phyloP scores from a whole-genome alignment of 2,329 filamentous ascomycete genomes.

The Falciphora oryzae region DNA sequence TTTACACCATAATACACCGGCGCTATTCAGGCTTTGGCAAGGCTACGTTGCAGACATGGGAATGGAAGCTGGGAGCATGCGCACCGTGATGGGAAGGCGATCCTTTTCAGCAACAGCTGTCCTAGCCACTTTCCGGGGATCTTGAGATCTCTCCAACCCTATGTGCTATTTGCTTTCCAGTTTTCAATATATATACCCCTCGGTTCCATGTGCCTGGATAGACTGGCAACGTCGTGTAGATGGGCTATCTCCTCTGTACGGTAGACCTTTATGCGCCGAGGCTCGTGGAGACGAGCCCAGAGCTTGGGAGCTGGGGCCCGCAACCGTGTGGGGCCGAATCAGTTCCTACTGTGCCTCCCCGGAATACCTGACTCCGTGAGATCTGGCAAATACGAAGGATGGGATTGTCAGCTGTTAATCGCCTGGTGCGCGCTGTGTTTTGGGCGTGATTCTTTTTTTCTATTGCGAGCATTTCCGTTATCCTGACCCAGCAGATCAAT shows the following conservation, averaged over 20 bases:
- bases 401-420: neutral
- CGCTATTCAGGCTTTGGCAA: no score
- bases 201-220: neutral
- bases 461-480: neutral
- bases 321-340: neutral
- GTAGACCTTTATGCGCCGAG: no score
- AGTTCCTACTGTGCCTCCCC: neutral
- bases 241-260: neutral
- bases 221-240: neutral
- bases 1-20: no score
- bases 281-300: neutral
- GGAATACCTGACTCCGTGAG: slow-evolving; percentile 3
- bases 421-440: neutral
- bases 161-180: neutral
- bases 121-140: neutral
- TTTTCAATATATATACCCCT: neutral
- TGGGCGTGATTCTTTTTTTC: neutral
- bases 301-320: neutral
- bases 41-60: no score
- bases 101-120: neutral
- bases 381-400: neutral
- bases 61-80: no score
- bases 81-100: no score
- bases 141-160: neutral
- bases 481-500: no score